Percentiles rank a stretch among this genome's conserved stretches.
These are phyloP conservation scores for Termitomyces sp. DNA, from an alignment of 768 basidiomycete genomes.

Conservation along the genomic window DNA sequence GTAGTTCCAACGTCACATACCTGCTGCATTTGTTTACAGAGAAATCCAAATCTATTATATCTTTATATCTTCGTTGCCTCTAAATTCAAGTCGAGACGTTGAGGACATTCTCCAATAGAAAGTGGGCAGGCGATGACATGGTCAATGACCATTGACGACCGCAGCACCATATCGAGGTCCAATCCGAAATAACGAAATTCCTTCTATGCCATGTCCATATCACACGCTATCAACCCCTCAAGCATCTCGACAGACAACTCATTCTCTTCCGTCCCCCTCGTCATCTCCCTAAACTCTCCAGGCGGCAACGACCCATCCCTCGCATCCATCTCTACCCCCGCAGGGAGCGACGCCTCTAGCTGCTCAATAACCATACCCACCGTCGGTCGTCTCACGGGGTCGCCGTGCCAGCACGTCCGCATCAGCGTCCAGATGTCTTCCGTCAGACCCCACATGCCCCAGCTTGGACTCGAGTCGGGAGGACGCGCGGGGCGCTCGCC, in stretches of 20 bases:
- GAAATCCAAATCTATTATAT: no score
- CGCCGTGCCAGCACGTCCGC: neutral
- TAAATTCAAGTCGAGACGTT: no score
- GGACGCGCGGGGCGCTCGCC: constrained; percentile 2
- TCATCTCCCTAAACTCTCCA: constrained; percentile 1
- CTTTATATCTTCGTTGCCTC: no score
- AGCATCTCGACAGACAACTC: neutral
- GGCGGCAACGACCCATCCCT: neutral
- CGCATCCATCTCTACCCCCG: neutral
- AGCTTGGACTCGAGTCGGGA: neutral
- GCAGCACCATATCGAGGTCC: no score
- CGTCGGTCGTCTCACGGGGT: neutral
- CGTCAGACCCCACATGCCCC: constrained; percentile 9
- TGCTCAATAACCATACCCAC: neutral
- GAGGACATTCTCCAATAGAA: no score
- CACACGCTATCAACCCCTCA: neutral
- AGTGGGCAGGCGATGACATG: no score
- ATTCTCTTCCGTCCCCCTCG: neutral
- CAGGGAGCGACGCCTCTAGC: neutral
- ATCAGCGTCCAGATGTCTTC: constrained; percentile 2
- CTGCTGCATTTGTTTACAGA: no score
- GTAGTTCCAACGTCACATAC: no score
- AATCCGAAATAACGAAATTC: neutral
- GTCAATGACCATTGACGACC: no score
- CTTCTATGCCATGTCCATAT: neutral